These are phyloP conservation scores for Pichia inconspicua DNA, from an alignment of 1,139 yeast genomes.

Conservation along the genomic window DNA sequence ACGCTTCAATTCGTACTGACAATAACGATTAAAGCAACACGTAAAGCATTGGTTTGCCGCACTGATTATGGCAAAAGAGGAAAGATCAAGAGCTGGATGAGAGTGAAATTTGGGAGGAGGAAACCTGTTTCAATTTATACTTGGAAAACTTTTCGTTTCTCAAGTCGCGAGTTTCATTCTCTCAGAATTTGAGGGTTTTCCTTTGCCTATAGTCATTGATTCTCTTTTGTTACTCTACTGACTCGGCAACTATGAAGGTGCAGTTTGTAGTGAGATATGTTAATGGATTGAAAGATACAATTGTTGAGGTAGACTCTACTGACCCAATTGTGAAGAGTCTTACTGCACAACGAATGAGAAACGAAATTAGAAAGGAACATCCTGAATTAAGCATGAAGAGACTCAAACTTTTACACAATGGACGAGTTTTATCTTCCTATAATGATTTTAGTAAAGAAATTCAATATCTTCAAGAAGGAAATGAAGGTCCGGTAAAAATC, in stretches of 20 bases:
- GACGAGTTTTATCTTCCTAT: constrained; percentile 57
- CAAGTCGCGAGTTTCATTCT: not conserved
- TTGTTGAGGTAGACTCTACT: constrained; percentile 26
- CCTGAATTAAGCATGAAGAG: constrained; percentile 40
- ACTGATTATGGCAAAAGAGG: constrained; percentile 26
- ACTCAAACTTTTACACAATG: constrained; percentile 65
- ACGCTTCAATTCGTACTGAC: constrained; percentile 36
- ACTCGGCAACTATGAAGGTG: constrained; percentile 8
- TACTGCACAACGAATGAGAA: constrained; percentile 38
- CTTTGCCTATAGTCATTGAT: not conserved
- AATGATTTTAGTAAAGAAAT: constrained; percentile 49
- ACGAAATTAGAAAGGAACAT: constrained; percentile 34
- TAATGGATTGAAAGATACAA: constrained; percentile 38
- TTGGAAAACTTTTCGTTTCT: not conserved
- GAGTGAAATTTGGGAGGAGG: not conserved
- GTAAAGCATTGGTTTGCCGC: constrained; percentile 66
- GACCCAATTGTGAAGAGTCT: constrained; percentile 26
- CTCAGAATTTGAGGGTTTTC: not conserved
- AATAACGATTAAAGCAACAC: constrained; percentile 47
- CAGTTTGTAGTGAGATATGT: constrained; percentile 45
- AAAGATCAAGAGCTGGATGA: not conserved
- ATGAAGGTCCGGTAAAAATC: constrained; percentile 25
- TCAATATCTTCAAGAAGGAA: constrained; percentile 20
- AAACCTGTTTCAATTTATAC: not conserved
- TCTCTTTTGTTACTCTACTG: not conserved